Percentiles rank a stretch among this genome's conserved stretches.
Conservation (phyloP, 371 early-diverging fungal genomes). For the Batrachochytrium dendrobatidis region DNA sequence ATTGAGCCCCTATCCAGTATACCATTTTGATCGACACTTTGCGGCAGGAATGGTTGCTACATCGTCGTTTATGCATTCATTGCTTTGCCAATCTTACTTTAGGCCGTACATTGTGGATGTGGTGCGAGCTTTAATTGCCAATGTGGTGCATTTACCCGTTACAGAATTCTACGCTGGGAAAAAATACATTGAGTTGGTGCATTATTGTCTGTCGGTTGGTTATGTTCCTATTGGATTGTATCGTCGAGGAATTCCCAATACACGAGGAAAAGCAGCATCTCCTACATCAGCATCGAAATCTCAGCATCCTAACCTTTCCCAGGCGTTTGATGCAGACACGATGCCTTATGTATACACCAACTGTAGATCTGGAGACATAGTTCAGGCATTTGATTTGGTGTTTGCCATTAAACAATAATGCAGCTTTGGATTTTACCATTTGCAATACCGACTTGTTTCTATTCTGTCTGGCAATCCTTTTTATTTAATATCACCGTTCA, state of each 20-base stretch:
- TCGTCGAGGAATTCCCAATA: constrained; percentile 8
- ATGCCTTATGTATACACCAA: constrained; percentile 42
- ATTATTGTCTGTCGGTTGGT: constrained; percentile 16
- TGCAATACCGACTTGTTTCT: no score
- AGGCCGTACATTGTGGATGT: constrained; percentile 38
- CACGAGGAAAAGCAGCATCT: background rate
- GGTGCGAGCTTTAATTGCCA: constrained; percentile 17
- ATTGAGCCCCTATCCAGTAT: constrained; percentile 28
- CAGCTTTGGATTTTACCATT: background rate
- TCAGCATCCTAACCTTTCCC: background rate
- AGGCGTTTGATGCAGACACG: background rate
- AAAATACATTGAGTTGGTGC: constrained; percentile 22
- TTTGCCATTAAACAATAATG: no score
- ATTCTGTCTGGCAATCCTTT: no score
- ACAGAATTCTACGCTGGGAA: constrained; percentile 12
- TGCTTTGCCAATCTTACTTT: constrained; percentile 40
- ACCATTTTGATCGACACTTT: constrained; percentile 43
- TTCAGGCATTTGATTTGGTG: constrained; percentile 23
- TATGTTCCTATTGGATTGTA: constrained; percentile 36
- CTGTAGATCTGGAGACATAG: constrained; percentile 29
- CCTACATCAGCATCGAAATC: background rate
- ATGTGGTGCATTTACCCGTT: constrained; percentile 13
- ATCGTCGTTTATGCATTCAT: constrained; percentile 32
- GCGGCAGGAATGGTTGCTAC: constrained; percentile 37
- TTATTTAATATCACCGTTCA: no score